These are phyloP conservation scores for Pseudocercospora eumusae DNA, from an alignment of 2,329 filamentous ascomycete genomes.

Conservation along the genomic window DNA sequence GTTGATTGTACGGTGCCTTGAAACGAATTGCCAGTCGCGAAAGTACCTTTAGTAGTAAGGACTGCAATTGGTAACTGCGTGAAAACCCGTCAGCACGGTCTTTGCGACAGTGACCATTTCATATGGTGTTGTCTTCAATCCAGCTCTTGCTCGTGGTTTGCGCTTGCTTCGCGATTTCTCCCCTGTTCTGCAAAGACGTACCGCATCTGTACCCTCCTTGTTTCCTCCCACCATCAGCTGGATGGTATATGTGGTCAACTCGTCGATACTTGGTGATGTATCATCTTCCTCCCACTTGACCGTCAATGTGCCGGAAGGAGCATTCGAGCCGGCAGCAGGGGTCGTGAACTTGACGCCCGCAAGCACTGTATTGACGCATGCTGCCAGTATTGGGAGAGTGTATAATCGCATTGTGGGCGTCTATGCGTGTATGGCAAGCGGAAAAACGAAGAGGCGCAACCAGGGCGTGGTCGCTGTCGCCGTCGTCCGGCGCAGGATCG, in stretches of 20 bases:
- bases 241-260: slow-evolving; percentile 58
- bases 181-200: slow-evolving; percentile 36
- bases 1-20: slow-evolving; percentile 25
- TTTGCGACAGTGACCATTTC: neutral
- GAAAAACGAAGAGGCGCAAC: neutral
- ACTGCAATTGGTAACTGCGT: slow-evolving; percentile 25
- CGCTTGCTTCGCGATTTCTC: neutral
- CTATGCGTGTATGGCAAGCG: neutral
- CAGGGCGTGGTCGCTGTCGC: neutral
- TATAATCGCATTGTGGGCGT: slow-evolving; percentile 13
- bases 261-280: slow-evolving; percentile 51
- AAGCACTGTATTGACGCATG: slow-evolving; percentile 47
- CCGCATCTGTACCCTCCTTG: slow-evolving; percentile 46
- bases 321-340: slow-evolving; percentile 54
- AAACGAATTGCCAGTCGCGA: slow-evolving; percentile 19
- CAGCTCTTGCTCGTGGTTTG: neutral
- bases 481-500: neutral
- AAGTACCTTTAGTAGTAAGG: slow-evolving; percentile 16
- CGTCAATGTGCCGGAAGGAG: slow-evolving; percentile 55
- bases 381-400: slow-evolving; percentile 27
- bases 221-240: slow-evolving; percentile 64
- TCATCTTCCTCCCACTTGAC: slow-evolving; percentile 61
- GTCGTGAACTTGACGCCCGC: slow-evolving; percentile 58
- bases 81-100: neutral
- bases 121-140: neutral